Conservation (phyloP, 257 asterid genomes). For the Avicennia marina region DNA sequence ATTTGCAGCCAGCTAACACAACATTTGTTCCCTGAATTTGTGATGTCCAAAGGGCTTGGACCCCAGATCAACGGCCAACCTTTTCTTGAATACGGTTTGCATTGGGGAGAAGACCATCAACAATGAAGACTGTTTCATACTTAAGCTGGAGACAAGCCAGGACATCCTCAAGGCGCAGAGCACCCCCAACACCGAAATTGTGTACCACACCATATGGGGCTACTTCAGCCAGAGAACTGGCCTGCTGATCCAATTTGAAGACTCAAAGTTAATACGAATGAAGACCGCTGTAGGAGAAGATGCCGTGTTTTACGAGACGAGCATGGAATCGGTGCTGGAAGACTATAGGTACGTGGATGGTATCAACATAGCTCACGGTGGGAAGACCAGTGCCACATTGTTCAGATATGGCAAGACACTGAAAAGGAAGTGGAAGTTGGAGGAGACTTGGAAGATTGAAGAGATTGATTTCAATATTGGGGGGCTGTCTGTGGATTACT, state of each 20-base stretch:
- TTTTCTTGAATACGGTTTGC: slow-evolving; percentile 70
- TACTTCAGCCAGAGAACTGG: slow-evolving; percentile 83
- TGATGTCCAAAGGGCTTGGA: slow-evolving; percentile 61
- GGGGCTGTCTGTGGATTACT: slow-evolving; percentile 67
- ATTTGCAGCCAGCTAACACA: too few relatives aligned
- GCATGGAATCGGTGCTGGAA: slow-evolving; percentile 57
- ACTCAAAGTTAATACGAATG: slow-evolving; percentile 69
- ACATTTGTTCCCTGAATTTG: not conserved
- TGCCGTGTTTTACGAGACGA: slow-evolving; percentile 67
- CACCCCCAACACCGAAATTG: slow-evolving; percentile 63
- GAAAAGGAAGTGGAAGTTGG: slow-evolving; percentile 57
- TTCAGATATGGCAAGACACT: slow-evolving; percentile 68
- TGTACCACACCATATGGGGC: slow-evolving; percentile 88
- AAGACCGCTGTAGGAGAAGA: slow-evolving; percentile 46
- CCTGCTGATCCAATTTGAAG: slow-evolving; percentile 66
- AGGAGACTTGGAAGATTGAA: slow-evolving; percentile 87
- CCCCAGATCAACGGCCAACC: slow-evolving; percentile 86
- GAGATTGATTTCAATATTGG: slow-evolving; percentile 79
- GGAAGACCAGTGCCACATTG: slow-evolving; percentile 56
- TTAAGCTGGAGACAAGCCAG: slow-evolving; percentile 53
- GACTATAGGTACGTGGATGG: slow-evolving; percentile 66
- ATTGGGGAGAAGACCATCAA: slow-evolving; percentile 64
- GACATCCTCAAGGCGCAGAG: slow-evolving; percentile 63
- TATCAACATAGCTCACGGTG: slow-evolving; percentile 76
- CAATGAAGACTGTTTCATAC: slow-evolving; percentile 65